Base-by-base conservation (phyloP, 305 asterid species). In the Ruellia speciosa region DNA sequence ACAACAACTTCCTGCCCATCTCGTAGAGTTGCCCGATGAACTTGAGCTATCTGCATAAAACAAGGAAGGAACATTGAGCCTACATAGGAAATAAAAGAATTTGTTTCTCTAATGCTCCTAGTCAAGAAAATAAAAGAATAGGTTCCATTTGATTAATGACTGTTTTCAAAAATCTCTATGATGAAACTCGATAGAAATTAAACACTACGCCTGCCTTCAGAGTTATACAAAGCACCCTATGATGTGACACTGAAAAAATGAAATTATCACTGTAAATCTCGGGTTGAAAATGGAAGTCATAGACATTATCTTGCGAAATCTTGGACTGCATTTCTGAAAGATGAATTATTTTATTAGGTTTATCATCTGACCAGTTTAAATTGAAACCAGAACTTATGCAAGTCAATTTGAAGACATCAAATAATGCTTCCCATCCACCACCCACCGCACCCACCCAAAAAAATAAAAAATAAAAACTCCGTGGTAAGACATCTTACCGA, bases 41-140 rank as follows among this genome's bases (percentile, higher is more conserved):
- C 99, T 84, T 92, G 99, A 57, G 99, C 99, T 70, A 92, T 92
- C 96, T 92, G 83, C 69, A 37, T 59, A 68, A 72, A 73, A 19
- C 37, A 39, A 48, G 46, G 62, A 12, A 50, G 19, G 28, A 16
- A 60, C 67, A 67, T 31, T 64, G 31, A 46, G 65, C 56, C 50
- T 62, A 64, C 45, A 62, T 61, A 57, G 43, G 53, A 63, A 13
- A 64, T 6, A 24, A 24, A 33, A 0, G 18, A 15, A 31, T 6
- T 15, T 31, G n/a, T 33, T 33, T 56, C 52, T 53, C 5, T 19
- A 20, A 18, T 45, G 9, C 52, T 33, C 51, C 35, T 66, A 34
- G 49, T 48, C 4, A 43, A 49, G 6, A 49, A 58, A 40, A 52
- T 49, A 43, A 39, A 60, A 8, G 8, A 35, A 37, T 37, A 66